Percentiles rank a stretch among this genome's conserved stretches.
phyloP scores from a whole-genome alignment of 2,329 filamentous ascomycete genomes.

The Trichoderma guizhouense region DNA sequence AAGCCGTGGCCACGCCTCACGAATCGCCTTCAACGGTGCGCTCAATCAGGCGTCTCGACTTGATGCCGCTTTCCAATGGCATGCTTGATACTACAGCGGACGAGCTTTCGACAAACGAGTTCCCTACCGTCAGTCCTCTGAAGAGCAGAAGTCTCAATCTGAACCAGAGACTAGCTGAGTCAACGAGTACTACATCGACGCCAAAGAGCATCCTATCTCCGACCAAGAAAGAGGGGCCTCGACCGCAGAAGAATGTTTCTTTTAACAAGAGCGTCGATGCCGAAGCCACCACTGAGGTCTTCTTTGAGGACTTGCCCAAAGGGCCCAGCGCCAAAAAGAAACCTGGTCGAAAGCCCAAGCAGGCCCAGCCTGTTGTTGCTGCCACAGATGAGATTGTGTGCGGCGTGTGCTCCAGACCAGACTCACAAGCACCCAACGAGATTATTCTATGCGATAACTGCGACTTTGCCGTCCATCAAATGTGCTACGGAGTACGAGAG shows the following conservation, averaged over 20 bases:
- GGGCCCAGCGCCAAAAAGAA: constrained; percentile 31
- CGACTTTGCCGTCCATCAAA: constrained; percentile 59
- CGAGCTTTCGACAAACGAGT: constrained; percentile 10
- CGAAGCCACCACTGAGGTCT: constrained; percentile 37
- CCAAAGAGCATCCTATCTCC: constrained; percentile 58
- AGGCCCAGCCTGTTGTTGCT: constrained; percentile 17
- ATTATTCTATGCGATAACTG: constrained; percentile 64
- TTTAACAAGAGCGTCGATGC: constrained; percentile 42
- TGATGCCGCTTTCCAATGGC: constrained; percentile 11
- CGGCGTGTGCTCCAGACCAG: constrained; percentile 53
- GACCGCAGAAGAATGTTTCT: constrained; percentile 51
- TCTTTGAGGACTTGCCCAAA: constrained; percentile 51
- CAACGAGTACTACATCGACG: constrained; percentile 21
- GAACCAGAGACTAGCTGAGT: constrained; percentile 14
- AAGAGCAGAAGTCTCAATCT: constrained; percentile 11
- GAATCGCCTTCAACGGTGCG: constrained; percentile 20
- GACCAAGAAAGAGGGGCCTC: constrained; percentile 42
- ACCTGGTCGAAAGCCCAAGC: constrained; percentile 26
- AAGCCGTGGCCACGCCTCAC: not conserved
- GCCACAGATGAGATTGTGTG: constrained; percentile 49
- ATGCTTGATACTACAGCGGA: constrained; percentile 14
- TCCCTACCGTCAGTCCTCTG: constrained; percentile 7
- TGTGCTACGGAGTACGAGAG: constrained; percentile 55
- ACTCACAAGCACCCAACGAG: constrained; percentile 57
- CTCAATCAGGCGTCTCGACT: not conserved